A percentile compares a stretch with the other conserved stretches of the same genome.
These are phyloP conservation scores for Calonectria hawksworthii DNA, from an alignment of 2,329 filamentous ascomycete species.

Conservation along the genomic window DNA sequence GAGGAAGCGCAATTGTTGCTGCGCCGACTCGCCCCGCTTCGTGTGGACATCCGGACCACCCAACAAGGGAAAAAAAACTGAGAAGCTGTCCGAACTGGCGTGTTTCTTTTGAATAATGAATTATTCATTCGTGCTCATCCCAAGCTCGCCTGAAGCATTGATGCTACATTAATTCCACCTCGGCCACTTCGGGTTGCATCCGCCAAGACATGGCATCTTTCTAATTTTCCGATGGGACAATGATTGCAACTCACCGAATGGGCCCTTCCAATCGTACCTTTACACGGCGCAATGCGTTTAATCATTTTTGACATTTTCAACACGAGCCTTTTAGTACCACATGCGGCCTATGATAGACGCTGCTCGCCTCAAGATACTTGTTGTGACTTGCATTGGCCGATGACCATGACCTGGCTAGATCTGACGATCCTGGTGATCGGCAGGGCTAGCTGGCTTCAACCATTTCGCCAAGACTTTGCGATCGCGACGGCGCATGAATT, in stretches of 20 bases:
- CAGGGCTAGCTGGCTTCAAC: background rate
- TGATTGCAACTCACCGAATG: background rate
- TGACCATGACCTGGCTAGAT: background rate
- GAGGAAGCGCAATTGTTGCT: background rate
- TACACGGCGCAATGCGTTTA: background rate
- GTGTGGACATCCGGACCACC: background rate
- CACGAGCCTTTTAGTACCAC: no score
- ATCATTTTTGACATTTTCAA: background rate
- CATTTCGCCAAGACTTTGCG: no score
- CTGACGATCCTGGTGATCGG: background rate
- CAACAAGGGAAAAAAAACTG: background rate
- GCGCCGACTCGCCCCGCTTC: background rate
- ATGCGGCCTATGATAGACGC: background rate
- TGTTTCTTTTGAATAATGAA: background rate
- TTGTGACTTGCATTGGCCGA: background rate
- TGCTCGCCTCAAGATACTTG: background rate
- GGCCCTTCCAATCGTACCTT: background rate
- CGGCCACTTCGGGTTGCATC: background rate
- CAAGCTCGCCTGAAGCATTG: background rate
- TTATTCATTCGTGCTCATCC: background rate
- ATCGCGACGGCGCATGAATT: background rate
- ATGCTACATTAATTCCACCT: background rate
- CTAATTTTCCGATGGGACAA: background rate
- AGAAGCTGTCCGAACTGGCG: background rate
- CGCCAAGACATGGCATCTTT: background rate